These are phyloP conservation scores for Ceratocystis lukuohia DNA, from an alignment of 2,329 filamentous ascomycete species.

Conservation along the genomic window DNA sequence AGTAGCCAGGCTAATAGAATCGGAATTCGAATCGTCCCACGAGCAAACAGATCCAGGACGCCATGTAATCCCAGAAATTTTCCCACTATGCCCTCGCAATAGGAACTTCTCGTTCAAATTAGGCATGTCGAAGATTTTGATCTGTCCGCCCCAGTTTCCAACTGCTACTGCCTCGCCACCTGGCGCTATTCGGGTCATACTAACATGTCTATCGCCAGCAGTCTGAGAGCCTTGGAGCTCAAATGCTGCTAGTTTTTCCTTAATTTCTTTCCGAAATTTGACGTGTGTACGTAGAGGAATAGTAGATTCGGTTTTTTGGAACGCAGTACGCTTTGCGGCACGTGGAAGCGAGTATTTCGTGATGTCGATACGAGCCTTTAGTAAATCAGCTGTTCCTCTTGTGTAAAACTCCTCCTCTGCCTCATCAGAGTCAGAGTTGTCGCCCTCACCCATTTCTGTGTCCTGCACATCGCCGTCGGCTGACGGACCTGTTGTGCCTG, in stretches of 20 bases:
- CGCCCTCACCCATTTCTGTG: slow-evolving; percentile 33
- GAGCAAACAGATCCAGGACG: slow-evolving; percentile 67
- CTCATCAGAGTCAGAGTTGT: slow-evolving; percentile 47
- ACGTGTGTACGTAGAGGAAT: slow-evolving; percentile 84
- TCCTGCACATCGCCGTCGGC: slow-evolving; percentile 28
- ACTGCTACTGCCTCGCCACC: slow-evolving; percentile 72
- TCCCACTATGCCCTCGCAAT: slow-evolving; percentile 73
- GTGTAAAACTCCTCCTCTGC: slow-evolving; percentile 94
- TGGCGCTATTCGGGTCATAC: slow-evolving; percentile 82
- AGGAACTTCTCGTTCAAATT: slow-evolving; percentile 63
- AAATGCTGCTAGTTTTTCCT: slow-evolving; percentile 67
- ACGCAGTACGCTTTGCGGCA: slow-evolving; percentile 61
- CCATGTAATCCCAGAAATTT: slow-evolving; percentile 85
- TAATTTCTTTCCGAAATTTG: slow-evolving; percentile 79
- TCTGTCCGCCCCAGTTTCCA: slow-evolving; percentile 83
- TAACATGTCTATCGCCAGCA: slow-evolving; percentile 78
- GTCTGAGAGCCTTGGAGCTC: slow-evolving; percentile 91
- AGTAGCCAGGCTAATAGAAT: slow-evolving; percentile 72
- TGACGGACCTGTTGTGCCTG: slow-evolving; percentile 32
- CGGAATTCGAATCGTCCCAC: slow-evolving; percentile 54
- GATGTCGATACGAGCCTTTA: slow-evolving; percentile 65
- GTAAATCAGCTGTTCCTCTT: slow-evolving; percentile 57
- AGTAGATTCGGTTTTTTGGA: slow-evolving; percentile 65
- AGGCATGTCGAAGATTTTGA: slow-evolving; percentile 75
- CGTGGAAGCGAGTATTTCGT: slow-evolving; percentile 72